Conservation (phyloP, 148 eudicot species). For the Tetragonia tetragonoides region DNA sequence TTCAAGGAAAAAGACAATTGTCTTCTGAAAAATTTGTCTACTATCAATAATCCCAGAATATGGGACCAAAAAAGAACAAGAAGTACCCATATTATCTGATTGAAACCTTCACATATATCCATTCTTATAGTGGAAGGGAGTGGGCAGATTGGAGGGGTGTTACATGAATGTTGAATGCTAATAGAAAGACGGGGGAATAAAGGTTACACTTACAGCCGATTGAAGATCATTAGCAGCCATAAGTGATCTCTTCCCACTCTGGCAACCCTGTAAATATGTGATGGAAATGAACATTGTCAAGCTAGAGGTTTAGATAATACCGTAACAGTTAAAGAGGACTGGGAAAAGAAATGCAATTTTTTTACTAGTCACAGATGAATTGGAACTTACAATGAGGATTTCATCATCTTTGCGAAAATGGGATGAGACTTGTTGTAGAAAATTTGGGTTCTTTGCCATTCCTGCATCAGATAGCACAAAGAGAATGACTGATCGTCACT, state of each 20-base stretch:
- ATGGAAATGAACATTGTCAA: not conserved
- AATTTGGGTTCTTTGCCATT: slow-evolving; percentile 58
- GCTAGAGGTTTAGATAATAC: not conserved
- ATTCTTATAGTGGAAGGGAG: too few species aligned
- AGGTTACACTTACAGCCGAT: slow-evolving; percentile 58
- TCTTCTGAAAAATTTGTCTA: too few species aligned
- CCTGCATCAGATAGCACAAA: slow-evolving; percentile 35
- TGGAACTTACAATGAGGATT: slow-evolving; percentile 61
- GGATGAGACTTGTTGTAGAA: slow-evolving; percentile 47
- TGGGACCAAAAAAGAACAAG: too few species aligned
- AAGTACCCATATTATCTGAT: too few species aligned
- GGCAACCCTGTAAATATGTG: slow-evolving; percentile 56
- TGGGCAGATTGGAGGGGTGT: too few species aligned
- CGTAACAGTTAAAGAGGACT: too few species aligned
- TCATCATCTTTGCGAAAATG: slow-evolving; percentile 69
- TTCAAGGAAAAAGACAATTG: too few species aligned
- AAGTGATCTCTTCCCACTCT: slow-evolving; percentile 67
- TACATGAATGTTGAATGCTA: too few species aligned
- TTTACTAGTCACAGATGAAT: too few species aligned
- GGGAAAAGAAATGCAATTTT: too few species aligned
- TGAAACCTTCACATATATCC: not conserved
- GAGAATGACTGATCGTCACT: not conserved
- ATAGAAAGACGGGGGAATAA: not conserved
- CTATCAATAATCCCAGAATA: too few species aligned
- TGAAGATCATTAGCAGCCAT: slow-evolving; percentile 71